Percentiles rank a stretch among this genome's conserved stretches.
Conservation (phyloP, 805 yeast genomes). For the Debaryomyces maramus region DNA sequence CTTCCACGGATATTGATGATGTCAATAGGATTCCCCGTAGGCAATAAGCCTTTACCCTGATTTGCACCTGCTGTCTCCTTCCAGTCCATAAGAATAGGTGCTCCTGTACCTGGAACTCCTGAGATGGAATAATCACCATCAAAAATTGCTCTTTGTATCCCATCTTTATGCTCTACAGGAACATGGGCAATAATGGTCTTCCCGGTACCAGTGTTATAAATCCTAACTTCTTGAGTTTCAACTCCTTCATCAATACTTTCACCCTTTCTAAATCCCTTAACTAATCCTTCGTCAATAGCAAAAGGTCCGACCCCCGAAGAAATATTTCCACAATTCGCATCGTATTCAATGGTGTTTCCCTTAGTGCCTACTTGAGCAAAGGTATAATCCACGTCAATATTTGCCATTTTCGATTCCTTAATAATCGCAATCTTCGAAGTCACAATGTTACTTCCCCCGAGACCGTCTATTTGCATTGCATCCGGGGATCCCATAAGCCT, state of each 20-base stretch:
- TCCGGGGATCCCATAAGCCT: conserved; percentile 1
- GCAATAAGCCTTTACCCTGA: not conserved
- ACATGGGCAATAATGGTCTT: not conserved
- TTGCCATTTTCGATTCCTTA: not conserved
- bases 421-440: not conserved
- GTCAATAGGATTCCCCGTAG: conserved; percentile 1
- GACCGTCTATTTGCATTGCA: not conserved
- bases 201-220: not conserved
- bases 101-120: conserved; percentile 1
- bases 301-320: conserved; percentile 1
- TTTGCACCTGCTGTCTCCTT: not conserved
- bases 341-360: not conserved
- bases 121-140: not conserved
- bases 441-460: conserved; percentile 1
- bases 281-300: conserved; percentile 1
- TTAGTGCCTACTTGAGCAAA: conserved; percentile 1
- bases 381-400: not conserved
- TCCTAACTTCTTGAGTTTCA: conserved; percentile 1
- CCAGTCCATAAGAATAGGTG: conserved; percentile 1
- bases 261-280: not conserved
- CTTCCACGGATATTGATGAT: not conserved
- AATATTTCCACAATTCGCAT: conserved; percentile 1
- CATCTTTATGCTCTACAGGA: not conserved
- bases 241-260: not conserved
- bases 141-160: not conserved